Conservation (phyloP, 495 filamentous ascomycete genomes). For the Hypoxylon fuscum region DNA sequence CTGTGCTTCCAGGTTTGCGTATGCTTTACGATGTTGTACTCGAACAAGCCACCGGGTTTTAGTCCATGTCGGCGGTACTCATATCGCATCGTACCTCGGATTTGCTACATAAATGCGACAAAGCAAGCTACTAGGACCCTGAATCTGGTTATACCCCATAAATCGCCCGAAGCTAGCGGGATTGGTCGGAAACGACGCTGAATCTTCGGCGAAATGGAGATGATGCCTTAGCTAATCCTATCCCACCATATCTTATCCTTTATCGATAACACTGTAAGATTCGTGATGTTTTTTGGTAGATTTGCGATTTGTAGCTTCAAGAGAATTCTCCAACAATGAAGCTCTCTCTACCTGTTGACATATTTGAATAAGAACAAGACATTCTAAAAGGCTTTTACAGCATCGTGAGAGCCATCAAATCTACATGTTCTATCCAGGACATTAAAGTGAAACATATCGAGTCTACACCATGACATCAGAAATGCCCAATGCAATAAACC, state of each 20-base stretch:
- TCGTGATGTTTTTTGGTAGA: background rate
- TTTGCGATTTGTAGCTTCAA: conserved; percentile 10
- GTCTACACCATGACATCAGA: conserved; percentile 28
- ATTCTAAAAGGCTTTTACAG: too few species aligned
- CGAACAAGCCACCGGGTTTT: conserved; percentile 8
- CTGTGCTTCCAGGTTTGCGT: conserved; percentile 1
- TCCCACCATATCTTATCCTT: conserved; percentile 1
- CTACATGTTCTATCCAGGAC: too few species aligned
- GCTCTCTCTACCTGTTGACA: too few species aligned
- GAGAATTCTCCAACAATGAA: too few species aligned
- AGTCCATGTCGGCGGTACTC: background rate
- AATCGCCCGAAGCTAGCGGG: conserved; percentile 28
- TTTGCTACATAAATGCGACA: background rate
- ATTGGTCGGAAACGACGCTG: conserved; percentile 32
- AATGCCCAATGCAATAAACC: conserved; percentile 12
- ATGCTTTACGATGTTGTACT: conserved; percentile 17
- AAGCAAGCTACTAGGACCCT: conserved; percentile 25
- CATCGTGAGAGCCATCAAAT: too few species aligned
- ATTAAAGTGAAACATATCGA: too few species aligned
- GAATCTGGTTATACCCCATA: conserved; percentile 19
- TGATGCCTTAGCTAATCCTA: background rate
- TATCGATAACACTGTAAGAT: conserved; percentile 28
- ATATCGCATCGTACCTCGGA: conserved; percentile 22
- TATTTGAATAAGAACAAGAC: conserved; percentile 4
- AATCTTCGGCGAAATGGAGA: conserved; percentile 34